These are phyloP conservation scores for Trichoderma endophyticum DNA, from an alignment of 2,329 filamentous ascomycete genomes.

Conservation along the genomic window DNA sequence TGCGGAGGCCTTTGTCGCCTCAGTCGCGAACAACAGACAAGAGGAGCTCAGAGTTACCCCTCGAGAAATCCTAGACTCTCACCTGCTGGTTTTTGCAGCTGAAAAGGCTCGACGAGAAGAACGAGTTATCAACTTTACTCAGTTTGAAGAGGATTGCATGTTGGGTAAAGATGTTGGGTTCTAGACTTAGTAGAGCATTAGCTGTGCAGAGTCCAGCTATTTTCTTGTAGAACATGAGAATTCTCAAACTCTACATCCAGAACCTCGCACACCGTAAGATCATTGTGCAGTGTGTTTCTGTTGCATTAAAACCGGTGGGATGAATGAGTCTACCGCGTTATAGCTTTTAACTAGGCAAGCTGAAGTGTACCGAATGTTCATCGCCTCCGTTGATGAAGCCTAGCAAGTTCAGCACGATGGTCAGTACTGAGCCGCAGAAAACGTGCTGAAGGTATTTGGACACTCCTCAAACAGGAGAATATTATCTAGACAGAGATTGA, in stretches of 20 bases:
- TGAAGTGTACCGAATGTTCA: too few species aligned
- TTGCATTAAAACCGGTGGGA: background rate
- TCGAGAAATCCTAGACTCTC: background rate
- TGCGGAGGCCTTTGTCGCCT: background rate
- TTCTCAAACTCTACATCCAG: background rate
- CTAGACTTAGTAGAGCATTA: background rate
- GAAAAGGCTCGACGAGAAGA: background rate
- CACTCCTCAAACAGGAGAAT: too few species aligned
- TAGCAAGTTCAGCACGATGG: too few species aligned
- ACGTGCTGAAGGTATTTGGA: too few species aligned
- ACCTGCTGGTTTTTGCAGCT: background rate
- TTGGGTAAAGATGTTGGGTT: background rate
- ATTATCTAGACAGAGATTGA: too few species aligned
- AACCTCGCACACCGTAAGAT: background rate
- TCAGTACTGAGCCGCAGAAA: too few species aligned
- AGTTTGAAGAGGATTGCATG: background rate
- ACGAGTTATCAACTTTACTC: background rate
- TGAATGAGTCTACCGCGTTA: background rate
- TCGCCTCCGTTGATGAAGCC: too few species aligned
- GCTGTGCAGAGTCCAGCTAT: background rate
- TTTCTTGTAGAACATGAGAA: background rate
- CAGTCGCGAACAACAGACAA: background rate
- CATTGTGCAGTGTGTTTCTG: background rate
- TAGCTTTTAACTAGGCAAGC: too few species aligned
- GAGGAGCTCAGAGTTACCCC: background rate